Conservation (phyloP, 1,284 basidiomycete genomes). For the Marasmius tenuissimus region DNA sequence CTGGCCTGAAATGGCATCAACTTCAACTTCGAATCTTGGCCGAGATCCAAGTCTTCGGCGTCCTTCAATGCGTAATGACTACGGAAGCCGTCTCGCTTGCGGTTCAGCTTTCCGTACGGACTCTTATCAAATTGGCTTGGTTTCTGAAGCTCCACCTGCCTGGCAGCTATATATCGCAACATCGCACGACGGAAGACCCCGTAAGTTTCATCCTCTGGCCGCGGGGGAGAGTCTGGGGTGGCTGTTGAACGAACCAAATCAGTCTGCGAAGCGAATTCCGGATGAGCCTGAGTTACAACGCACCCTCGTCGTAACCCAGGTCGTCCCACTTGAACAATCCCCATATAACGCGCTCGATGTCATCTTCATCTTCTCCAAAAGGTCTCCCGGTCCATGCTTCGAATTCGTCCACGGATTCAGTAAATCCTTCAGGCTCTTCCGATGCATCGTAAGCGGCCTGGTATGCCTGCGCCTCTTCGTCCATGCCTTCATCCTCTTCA, state of each 20-base stretch:
- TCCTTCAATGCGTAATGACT: slow-evolving; percentile 44
- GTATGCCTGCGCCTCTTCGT: slow-evolving; percentile 34
- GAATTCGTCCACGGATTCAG: slow-evolving; percentile 62
- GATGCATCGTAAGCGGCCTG: slow-evolving; percentile 51
- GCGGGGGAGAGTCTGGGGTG: slow-evolving; percentile 89
- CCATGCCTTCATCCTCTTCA: slow-evolving; percentile 32
- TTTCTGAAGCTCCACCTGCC: slow-evolving; percentile 59
- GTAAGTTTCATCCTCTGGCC: slow-evolving; percentile 55
- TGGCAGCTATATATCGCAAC: slow-evolving; percentile 61
- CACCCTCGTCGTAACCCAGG: slow-evolving; percentile 86
- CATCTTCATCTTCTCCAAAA: slow-evolving; percentile 51
- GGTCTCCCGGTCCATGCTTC: slow-evolving; percentile 43
- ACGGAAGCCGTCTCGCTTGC: slow-evolving; percentile 47
- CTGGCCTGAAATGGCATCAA: slow-evolving; percentile 85
- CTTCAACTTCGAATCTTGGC: slow-evolving; percentile 59
- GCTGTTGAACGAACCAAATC: slow-evolving; percentile 41
- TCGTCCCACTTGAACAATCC: slow-evolving; percentile 90
- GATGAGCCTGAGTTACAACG: slow-evolving; percentile 17
- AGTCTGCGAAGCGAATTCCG: slow-evolving; percentile 9
- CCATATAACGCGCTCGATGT: slow-evolving; percentile 70
- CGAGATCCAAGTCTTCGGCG: slow-evolving; percentile 58
- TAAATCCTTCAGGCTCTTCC: slow-evolving; percentile 52
- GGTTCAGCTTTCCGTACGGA: slow-evolving; percentile 41
- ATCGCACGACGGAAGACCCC: slow-evolving; percentile 69
- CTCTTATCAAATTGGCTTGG: slow-evolving; percentile 36